A percentile compares a stretch with the other conserved stretches of the same genome.
phyloP scores from a whole-genome alignment of 495 filamentous ascomycete species.

The Collariella sp. region DNA sequence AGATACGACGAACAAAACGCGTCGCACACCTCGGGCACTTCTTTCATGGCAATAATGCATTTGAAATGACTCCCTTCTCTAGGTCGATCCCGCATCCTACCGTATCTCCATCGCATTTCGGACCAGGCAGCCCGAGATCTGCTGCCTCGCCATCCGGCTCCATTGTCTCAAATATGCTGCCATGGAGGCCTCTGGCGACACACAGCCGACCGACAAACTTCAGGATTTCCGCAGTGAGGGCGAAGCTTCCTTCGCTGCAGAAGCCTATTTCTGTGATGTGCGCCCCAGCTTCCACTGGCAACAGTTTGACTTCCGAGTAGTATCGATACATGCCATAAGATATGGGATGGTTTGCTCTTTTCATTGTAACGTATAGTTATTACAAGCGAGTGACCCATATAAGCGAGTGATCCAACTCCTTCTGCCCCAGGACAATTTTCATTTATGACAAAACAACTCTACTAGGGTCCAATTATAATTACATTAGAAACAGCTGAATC shows the following conservation, averaged over 20 bases:
- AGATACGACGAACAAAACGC: constrained; percentile 8
- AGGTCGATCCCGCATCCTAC: neutral
- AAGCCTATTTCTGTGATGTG: neutral
- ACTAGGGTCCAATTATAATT: too few relatives aligned
- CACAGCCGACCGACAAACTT: too few relatives aligned
- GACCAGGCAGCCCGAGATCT: neutral
- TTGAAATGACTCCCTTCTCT: neutral
- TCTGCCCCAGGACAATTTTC: too few relatives aligned
- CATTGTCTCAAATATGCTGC: neutral
- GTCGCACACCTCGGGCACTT: neutral
- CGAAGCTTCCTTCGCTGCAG: too few relatives aligned
- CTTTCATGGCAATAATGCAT: neutral
- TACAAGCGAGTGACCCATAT: too few relatives aligned
- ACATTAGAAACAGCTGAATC: too few relatives aligned
- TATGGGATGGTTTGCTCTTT: neutral
- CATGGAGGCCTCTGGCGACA: neutral
- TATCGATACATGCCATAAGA: neutral
- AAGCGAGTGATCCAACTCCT: too few relatives aligned
- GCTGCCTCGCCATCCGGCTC: neutral
- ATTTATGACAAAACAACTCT: too few relatives aligned
- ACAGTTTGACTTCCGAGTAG: neutral
- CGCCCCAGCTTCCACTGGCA: neutral
- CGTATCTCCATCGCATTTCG: neutral
- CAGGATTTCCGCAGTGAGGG: too few relatives aligned
- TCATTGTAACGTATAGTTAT: too few relatives aligned